Evolutionary conservation across 257 asterid genomes (phyloP).

Genomic region (Solanum ossicruentum): DNA sequence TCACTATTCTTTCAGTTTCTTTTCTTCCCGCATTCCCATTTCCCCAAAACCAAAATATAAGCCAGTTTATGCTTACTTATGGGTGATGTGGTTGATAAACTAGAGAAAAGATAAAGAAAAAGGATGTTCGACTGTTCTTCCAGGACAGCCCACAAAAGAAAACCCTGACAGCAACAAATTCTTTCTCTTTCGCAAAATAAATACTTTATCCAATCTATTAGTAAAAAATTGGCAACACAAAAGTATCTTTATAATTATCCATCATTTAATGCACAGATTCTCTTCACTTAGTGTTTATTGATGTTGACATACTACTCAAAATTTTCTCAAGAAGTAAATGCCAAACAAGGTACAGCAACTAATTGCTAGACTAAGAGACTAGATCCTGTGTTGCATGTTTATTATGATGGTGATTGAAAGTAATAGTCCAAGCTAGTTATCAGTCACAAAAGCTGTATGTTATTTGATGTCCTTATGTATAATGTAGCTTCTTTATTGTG

Average conservation of each 20-base stretch:
- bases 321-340: background rate
- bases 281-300: background rate
- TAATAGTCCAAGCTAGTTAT: background rate
- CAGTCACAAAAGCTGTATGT: background rate
- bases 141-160: background rate
- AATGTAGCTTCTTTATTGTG: background rate
- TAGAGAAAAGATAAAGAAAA: background rate
- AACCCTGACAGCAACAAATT: background rate
- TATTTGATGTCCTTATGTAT: background rate
- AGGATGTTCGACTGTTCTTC: background rate
- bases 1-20: background rate
- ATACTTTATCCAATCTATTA: background rate
- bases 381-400: background rate
- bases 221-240: background rate
- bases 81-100: background rate
- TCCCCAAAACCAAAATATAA: background rate
- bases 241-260: background rate
- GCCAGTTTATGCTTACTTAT: background rate
- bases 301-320: background rate
- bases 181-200: background rate
- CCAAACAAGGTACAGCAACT: background rate
- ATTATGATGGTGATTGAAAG: background rate
- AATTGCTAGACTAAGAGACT: background rate
- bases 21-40: background rate
- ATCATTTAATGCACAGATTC: background rate